These are phyloP conservation scores for Microbotryum scabiosae DNA, from an alignment of 1,284 basidiomycete species.

Conservation along the genomic window DNA sequence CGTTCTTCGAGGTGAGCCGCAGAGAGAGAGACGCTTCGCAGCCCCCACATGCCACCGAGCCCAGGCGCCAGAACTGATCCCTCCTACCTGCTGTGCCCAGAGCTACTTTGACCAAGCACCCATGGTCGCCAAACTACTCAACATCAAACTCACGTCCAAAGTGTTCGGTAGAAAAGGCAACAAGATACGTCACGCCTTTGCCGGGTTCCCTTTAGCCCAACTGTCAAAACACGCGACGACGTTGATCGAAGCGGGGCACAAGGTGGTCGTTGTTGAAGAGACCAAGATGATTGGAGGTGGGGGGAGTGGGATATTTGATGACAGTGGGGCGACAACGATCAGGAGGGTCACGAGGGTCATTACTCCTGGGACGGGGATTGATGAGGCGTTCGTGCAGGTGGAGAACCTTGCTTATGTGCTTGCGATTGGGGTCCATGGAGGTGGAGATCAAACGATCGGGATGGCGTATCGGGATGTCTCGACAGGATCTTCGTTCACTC, in stretches of 20 bases:
- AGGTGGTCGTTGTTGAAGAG: conserved; percentile 88
- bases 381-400: conserved; percentile 69
- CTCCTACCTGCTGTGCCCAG: conserved; percentile 43
- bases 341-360: conserved; percentile 63
- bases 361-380: conserved; percentile 57
- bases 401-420: conserved; percentile 83
- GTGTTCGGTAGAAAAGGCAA: conserved; percentile 50
- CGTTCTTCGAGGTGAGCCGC: conserved; percentile 76
- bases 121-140: conserved; percentile 64
- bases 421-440: conserved; percentile 47
- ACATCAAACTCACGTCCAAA: conserved; percentile 68
- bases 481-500: conserved; percentile 84
- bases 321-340: not conserved
- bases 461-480: conserved; percentile 93
- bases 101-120: conserved; percentile 87
- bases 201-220: conserved; percentile 76
- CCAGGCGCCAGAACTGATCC: not conserved
- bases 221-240: conserved; percentile 77
- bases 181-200: conserved; percentile 61
- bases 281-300: conserved; percentile 49
- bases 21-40: too few relatives aligned
- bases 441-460: conserved; percentile 42
- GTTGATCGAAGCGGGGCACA: conserved; percentile 68
- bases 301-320: conserved; percentile 33
- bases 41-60: not conserved